These are phyloP conservation scores for Morella rubra DNA, from an alignment of 306 rosid species.

Conservation along the genomic window DNA sequence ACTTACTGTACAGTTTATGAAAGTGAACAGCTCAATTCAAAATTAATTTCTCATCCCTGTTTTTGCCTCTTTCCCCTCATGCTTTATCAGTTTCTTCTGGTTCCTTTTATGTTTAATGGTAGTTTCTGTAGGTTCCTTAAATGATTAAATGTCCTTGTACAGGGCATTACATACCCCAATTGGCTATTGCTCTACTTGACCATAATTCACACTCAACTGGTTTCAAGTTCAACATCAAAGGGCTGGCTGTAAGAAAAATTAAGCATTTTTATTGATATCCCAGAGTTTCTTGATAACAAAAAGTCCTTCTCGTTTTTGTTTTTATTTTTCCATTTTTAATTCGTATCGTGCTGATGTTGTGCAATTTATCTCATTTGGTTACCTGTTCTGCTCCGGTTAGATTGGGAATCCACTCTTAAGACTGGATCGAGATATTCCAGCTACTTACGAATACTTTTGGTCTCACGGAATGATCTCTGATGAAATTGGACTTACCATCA, in stretches of 20 bases:
- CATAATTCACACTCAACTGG: slow-evolving; percentile 59
- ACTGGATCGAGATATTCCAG: slow-evolving; percentile 63
- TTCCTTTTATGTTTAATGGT: background rate
- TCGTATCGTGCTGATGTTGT: slow-evolving; percentile 4
- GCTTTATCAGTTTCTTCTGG: background rate
- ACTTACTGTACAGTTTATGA: background rate
- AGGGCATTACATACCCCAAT: slow-evolving; percentile 94
- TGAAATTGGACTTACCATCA: slow-evolving; percentile 66
- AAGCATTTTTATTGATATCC: background rate
- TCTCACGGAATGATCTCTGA: slow-evolving; percentile 96
- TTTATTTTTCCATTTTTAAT: background rate
- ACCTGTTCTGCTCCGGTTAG: slow-evolving; percentile 36
- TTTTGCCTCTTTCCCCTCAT: background rate
- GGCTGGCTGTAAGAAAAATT: slow-evolving; percentile 70
- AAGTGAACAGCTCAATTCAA: background rate
- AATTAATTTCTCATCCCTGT: background rate
- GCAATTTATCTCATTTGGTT: slow-evolving; percentile 7
- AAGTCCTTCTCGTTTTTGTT: background rate
- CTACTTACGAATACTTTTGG: slow-evolving; percentile 83
- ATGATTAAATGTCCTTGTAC: background rate
- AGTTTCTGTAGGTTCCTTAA: background rate
- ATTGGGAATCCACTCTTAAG: slow-evolving; percentile 88
- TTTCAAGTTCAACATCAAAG: slow-evolving; percentile 84
- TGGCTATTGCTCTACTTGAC: slow-evolving; percentile 64
- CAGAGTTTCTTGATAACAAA: background rate